A percentile compares a stretch with the other conserved stretches of the same genome.
phyloP scores from a whole-genome alignment of 2,329 filamentous ascomycete species.

The Sphaerulina populicola region DNA sequence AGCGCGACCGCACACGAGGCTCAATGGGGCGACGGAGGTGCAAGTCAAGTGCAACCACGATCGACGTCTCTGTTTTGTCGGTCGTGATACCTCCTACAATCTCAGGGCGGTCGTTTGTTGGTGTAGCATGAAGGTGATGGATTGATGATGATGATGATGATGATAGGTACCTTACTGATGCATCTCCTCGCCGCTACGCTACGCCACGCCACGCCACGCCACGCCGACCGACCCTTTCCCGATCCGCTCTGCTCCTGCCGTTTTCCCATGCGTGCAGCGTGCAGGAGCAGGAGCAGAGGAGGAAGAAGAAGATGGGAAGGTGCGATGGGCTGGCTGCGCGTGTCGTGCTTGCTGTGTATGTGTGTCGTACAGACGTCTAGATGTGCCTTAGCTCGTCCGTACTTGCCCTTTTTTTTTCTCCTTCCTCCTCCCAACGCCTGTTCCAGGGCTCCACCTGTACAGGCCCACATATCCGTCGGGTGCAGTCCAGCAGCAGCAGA shows the following conservation, averaged over 20 bases:
- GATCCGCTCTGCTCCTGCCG: no score
- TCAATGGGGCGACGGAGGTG: neutral
- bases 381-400: no score
- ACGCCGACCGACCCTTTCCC: no score
- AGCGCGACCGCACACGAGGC: neutral
- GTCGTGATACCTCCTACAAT: neutral
- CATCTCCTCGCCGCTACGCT: no score
- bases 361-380: neutral
- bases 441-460: neutral
- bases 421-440: neutral
- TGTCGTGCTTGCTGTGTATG: neutral
- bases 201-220: no score
- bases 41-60: neutral
- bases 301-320: no score
- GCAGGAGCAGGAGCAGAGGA: no score
- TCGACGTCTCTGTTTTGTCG: neutral
- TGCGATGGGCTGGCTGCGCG: no score
- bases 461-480: constrained; percentile 1
- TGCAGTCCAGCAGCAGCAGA: neutral
- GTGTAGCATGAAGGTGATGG: no score
- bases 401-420: neutral
- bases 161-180: no score
- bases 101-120: neutral
- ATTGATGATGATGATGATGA: no score
- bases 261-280: no score